phyloP scores from a whole-genome alignment of 2,329 filamentous ascomycete genomes.

The Pseudonectria foliicola region DNA sequence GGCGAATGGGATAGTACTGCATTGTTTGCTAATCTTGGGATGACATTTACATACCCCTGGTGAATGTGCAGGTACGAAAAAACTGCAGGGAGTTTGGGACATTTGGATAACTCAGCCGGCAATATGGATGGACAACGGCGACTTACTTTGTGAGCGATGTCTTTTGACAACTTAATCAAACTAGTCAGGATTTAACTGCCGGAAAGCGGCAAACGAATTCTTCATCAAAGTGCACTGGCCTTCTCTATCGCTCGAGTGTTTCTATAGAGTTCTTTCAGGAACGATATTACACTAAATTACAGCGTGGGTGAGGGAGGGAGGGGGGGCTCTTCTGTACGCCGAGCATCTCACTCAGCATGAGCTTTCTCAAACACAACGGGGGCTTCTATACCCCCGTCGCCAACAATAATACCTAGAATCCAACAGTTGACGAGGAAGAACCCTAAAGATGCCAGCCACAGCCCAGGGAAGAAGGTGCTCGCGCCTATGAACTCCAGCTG shows the following conservation, averaged over 20 bases:
- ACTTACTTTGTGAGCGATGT: slow-evolving; percentile 11
- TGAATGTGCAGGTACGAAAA: slow-evolving; percentile 8
- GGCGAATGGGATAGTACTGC: not conserved
- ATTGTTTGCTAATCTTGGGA: slow-evolving; percentile 12
- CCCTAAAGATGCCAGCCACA: slow-evolving; percentile 66
- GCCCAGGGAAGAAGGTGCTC: slow-evolving; percentile 77
- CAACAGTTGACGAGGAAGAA: slow-evolving; percentile 87
- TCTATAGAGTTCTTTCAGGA: too few species aligned
- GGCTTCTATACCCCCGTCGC: slow-evolving; percentile 42
- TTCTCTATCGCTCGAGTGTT: too few species aligned
- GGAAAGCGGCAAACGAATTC: too few species aligned
- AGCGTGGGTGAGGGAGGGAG: too few species aligned
- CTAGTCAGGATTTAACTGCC: too few species aligned
- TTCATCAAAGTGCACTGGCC: too few species aligned
- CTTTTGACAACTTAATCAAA: too few species aligned
- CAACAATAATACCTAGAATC: slow-evolving; percentile 74
- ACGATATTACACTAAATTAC: too few species aligned
- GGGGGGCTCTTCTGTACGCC: too few species aligned
- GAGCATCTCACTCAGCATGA: slow-evolving; percentile 14
- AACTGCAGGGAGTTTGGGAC: slow-evolving; percentile 17
- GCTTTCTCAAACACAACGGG: slow-evolving; percentile 9
- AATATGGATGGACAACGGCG: slow-evolving; percentile 7
- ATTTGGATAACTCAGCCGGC: slow-evolving; percentile 16
- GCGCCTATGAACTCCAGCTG: slow-evolving; percentile 70
- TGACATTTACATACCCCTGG: slow-evolving; percentile 17